phyloP scores from a whole-genome alignment of 1,284 basidiomycete species.

The Sporisorium reilianum region DNA sequence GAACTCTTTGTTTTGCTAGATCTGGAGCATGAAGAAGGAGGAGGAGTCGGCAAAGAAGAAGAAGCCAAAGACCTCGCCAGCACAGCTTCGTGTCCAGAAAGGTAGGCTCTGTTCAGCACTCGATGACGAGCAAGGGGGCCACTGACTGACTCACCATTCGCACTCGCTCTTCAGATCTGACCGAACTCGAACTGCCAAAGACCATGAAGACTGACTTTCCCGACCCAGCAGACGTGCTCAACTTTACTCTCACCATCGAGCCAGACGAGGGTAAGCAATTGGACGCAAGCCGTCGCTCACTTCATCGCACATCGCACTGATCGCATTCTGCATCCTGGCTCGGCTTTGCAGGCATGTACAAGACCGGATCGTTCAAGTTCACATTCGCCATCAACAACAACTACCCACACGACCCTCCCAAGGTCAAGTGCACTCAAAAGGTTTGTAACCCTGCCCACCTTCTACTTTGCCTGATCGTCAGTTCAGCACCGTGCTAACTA shows the following conservation, averaged over 20 bases:
- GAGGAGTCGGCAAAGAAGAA: slow-evolving; percentile 64
- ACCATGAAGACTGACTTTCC: slow-evolving; percentile 97
- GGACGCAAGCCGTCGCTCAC: too few relatives aligned
- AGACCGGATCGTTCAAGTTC: slow-evolving; percentile 91
- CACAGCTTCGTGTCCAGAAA: slow-evolving; percentile 98
- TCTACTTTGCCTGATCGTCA: too few relatives aligned
- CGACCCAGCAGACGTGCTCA: slow-evolving; percentile 90
- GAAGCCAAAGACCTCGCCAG: slow-evolving; percentile 85
- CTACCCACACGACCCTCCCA: slow-evolving; percentile 99
- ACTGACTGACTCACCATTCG: too few relatives aligned
- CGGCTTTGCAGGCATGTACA: slow-evolving; percentile 87
- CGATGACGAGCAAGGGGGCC: too few relatives aligned
- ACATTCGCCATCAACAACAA: slow-evolving; percentile 95
- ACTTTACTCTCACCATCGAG: slow-evolving; percentile 93
- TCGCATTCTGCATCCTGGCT: not conserved
- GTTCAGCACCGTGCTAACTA: not conserved
- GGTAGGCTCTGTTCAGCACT: too few relatives aligned
- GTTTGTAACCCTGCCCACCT: slow-evolving; percentile 72
- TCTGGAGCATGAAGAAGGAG: slow-evolving; percentile 68
- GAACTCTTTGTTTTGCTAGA: slow-evolving; percentile 18
- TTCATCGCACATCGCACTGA: not conserved
- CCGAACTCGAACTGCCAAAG: slow-evolving; percentile 92
- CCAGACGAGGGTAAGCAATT: slow-evolving; percentile 88
- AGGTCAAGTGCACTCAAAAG: slow-evolving; percentile 96
- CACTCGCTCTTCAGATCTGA: slow-evolving; percentile 79